Evolutionary conservation across 2,329 filamentous ascomycete species (phyloP).

Genomic region (Aspergillus terreus): DNA sequence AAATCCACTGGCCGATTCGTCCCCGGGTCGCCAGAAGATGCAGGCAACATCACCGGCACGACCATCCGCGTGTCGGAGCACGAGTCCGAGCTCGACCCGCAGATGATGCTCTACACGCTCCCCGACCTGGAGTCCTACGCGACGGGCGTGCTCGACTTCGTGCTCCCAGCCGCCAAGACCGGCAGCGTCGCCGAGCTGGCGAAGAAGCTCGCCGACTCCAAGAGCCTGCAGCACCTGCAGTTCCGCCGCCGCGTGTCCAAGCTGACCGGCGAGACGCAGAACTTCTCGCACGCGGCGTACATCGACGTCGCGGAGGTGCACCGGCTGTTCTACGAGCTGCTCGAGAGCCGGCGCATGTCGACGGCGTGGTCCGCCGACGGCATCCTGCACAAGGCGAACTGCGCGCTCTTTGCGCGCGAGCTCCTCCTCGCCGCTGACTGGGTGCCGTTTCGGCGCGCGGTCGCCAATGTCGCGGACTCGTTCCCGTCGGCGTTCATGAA

Average conservation of each 20-base stretch:
- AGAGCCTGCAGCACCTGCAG: slow-evolving; percentile 25
- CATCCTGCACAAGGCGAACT: slow-evolving; percentile 44
- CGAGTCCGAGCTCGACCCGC: slow-evolving; percentile 28
- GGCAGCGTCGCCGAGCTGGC: slow-evolving; percentile 26
- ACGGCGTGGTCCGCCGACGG: slow-evolving; percentile 32
- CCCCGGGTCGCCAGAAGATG: slow-evolving; percentile 22
- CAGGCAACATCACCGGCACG: slow-evolving; percentile 32
- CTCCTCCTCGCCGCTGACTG: slow-evolving; percentile 30
- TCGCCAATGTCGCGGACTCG: slow-evolving; percentile 29
- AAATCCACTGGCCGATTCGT: slow-evolving; percentile 9
- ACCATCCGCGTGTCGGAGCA: slow-evolving; percentile 30
- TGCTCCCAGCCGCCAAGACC: slow-evolving; percentile 26
- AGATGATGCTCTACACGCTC: slow-evolving; percentile 38
- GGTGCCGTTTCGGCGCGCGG: slow-evolving; percentile 16
- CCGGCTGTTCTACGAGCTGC: slow-evolving; percentile 25
- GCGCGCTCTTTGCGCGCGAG: slow-evolving; percentile 37
- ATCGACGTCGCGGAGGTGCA: slow-evolving; percentile 33
- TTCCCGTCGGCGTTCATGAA: slow-evolving; percentile 36
- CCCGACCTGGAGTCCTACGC: slow-evolving; percentile 35
- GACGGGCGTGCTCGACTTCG: slow-evolving; percentile 32
- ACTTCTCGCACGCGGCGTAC: slow-evolving; percentile 30
- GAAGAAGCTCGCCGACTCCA: slow-evolving; percentile 27
- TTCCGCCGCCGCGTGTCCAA: slow-evolving; percentile 22
- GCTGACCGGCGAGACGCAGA: slow-evolving; percentile 21
- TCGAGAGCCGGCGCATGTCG: slow-evolving; percentile 6